Evolutionary conservation across 148 eudicot species (phyloP).

Genomic region (Tetragonia tetragonoides): DNA sequence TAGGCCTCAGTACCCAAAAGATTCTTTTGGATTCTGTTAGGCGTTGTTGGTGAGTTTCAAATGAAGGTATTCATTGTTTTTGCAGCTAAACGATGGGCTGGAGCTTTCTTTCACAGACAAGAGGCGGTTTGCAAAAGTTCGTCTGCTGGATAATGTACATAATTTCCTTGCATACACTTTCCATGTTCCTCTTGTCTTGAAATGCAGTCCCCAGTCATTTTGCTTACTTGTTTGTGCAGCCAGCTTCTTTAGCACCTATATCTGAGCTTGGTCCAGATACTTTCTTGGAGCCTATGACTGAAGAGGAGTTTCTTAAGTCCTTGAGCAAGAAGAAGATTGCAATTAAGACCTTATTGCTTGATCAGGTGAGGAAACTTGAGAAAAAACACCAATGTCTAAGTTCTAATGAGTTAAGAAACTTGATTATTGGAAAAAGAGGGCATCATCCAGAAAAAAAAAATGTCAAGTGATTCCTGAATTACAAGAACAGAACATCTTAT

Average conservation of each 20-base stretch:
- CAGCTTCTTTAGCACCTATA: constrained; percentile 71
- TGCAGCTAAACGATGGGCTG: constrained; percentile 90
- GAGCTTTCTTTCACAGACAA: constrained; percentile 96
- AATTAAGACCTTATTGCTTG: constrained; percentile 87
- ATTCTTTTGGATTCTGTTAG: background rate
- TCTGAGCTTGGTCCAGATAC: constrained; percentile 99
- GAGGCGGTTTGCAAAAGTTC: constrained; percentile 97
- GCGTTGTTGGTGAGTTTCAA: background rate
- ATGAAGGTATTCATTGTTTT: background rate
- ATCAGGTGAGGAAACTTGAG: constrained; percentile 58
- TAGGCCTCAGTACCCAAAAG: background rate
- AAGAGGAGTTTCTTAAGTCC: constrained; percentile 53
- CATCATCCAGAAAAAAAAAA: too few relatives aligned
- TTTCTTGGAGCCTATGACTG: constrained; percentile 67
- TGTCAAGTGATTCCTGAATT: too few relatives aligned
- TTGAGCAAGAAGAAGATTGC: constrained; percentile 75
- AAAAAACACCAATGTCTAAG: background rate
- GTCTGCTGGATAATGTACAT: constrained; percentile 72
- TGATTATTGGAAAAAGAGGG: too few relatives aligned
- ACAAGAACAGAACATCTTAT: too few relatives aligned
- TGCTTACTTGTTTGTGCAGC: constrained; percentile 45
- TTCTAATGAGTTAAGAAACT: too few relatives aligned
- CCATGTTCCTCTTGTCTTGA: constrained; percentile 7
- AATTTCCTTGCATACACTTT: constrained; percentile 9
- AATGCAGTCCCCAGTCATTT: background rate